These are phyloP conservation scores for Bretschneidera sinensis DNA, from an alignment of 345 rosid species.

Conservation along the genomic window DNA sequence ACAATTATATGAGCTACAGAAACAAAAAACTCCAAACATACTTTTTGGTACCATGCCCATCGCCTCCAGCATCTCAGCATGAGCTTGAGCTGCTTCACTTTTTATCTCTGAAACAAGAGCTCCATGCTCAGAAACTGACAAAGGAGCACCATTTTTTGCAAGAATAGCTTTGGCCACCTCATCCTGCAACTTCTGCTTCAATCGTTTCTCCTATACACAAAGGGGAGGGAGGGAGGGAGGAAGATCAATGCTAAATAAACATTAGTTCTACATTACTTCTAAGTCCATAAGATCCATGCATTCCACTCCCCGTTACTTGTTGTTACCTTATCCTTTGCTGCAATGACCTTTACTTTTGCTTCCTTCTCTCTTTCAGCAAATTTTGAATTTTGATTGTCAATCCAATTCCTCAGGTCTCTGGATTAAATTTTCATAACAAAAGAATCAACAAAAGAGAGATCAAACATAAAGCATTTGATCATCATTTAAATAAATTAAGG, in stretches of 20 bases:
- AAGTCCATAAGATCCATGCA: constrained; percentile 1
- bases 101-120: constrained; percentile 42
- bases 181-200: constrained; percentile 48
- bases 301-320: background rate
- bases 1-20: constrained; percentile 3
- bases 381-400: constrained; percentile 46
- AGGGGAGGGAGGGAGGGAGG: background rate
- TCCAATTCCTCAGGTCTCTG: constrained; percentile 55
- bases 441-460: background rate
- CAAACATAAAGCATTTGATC: background rate
- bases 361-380: constrained; percentile 40
- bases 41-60: constrained; percentile 33
- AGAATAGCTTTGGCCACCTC: constrained; percentile 53
- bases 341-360: constrained; percentile 44
- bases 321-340: constrained; percentile 58
- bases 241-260: background rate
- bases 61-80: constrained; percentile 41
- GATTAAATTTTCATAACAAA: constrained; percentile 3
- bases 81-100: constrained; percentile 46
- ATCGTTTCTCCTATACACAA: constrained; percentile 46
- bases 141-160: constrained; percentile 41
- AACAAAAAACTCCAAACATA: constrained; percentile 22
- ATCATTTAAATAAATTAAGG: too few relatives aligned
- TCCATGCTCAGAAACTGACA: constrained; percentile 41
- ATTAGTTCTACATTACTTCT: background rate